Evolutionary conservation across 345 rosid genomes (phyloP).

Genomic region (Corymbia maculata): DNA sequence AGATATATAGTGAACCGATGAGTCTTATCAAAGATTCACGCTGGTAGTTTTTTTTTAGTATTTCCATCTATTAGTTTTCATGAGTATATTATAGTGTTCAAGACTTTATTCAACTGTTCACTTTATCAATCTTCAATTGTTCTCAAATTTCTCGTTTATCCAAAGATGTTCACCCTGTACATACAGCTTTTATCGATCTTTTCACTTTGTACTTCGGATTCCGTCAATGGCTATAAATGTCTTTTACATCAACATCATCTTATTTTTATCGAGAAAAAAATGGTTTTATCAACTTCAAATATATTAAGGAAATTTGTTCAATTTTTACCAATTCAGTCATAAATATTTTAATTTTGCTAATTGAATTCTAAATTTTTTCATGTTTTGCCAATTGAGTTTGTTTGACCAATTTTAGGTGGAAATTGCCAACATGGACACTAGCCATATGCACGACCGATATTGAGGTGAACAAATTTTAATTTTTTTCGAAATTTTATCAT

Average conservation of each 20-base stretch:
- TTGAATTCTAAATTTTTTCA: too few relatives aligned
- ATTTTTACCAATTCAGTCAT: too few relatives aligned
- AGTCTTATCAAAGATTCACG: neutral
- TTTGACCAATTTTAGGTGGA: neutral
- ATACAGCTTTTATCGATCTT: neutral
- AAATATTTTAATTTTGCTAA: too few relatives aligned
- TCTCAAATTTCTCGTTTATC: too few relatives aligned
- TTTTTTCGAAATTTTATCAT: too few relatives aligned
- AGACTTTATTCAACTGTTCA: neutral
- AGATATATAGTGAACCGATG: neutral
- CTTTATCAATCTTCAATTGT: neutral
- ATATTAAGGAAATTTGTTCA: too few relatives aligned
- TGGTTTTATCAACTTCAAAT: too few relatives aligned
- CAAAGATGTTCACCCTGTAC: neutral
- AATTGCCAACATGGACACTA: fast-evolving
- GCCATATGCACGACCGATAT: fast-evolving
- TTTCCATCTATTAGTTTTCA: neutral
- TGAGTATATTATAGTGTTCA: neutral
- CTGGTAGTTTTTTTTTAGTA: neutral
- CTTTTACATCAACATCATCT: neutral
- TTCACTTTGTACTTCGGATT: neutral
- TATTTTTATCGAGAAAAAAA: neutral
- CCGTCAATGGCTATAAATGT: neutral
- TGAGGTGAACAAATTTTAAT: too few relatives aligned
- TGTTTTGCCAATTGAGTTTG: neutral